Conservation (phyloP, 805 yeast genomes). For the Saccharomycopsis javanensis region DNA sequence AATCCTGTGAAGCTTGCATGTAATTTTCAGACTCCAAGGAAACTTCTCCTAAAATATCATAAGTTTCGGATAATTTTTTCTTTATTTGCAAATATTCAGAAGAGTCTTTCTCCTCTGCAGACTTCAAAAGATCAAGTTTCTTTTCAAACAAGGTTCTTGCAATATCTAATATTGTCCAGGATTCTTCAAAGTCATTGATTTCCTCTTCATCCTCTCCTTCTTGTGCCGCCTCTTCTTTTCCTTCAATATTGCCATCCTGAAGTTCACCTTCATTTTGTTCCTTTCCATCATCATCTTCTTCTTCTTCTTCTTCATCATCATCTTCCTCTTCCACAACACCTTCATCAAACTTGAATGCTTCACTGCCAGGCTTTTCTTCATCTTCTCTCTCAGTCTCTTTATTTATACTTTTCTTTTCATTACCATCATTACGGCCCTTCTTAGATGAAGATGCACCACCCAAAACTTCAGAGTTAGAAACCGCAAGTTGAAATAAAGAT, state of each 20-base stretch:
- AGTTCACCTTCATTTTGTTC: conserved; percentile 20
- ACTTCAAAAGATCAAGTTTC: conserved; percentile 27
- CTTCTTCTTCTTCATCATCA: conserved; percentile 25
- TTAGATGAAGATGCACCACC: conserved; percentile 35
- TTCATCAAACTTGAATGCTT: conserved; percentile 17
- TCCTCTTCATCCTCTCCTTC: conserved; percentile 25
- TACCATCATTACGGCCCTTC: conserved; percentile 18
- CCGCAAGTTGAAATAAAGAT: conserved; percentile 70
- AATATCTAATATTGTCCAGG: conserved; percentile 80
- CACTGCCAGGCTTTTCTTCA: conserved; percentile 13
- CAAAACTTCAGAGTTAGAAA: conserved; percentile 62
- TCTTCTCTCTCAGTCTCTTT: conserved; percentile 21
- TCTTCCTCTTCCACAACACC: conserved; percentile 23
- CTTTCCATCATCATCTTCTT: conserved; percentile 23
- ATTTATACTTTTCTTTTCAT: conserved; percentile 15
- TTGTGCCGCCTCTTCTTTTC: conserved; percentile 19
- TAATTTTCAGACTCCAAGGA: conserved; percentile 86
- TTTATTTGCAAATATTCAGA: conserved; percentile 29
- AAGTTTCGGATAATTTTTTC: conserved; percentile 59
- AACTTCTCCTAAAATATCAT: conserved; percentile 79
- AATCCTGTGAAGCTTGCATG: conserved; percentile 64
- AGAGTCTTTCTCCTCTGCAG: conserved; percentile 24
- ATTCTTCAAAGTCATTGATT: conserved; percentile 50
- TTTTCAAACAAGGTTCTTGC: conserved; percentile 58
- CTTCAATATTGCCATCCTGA: conserved; percentile 24